Base-by-base conservation (phyloP, 1,284 basidiomycete genomes). In the Boletellus dicymbophilus region DNA sequence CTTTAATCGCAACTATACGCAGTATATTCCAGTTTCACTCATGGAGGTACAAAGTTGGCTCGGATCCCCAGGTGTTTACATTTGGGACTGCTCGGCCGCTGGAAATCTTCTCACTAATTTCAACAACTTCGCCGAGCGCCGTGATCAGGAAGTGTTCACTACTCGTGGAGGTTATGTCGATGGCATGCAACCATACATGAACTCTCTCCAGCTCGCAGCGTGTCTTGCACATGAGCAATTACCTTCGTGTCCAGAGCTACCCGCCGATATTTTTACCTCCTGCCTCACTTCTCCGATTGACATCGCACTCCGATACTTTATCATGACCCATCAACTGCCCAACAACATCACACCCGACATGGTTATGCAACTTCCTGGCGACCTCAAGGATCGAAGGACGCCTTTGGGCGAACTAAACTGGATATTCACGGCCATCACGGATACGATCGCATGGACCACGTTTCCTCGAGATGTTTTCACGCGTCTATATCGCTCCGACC, bases 381-480 rank as follows among this genome's bases (percentile, higher is more conserved):
- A 98, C 62, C 80, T 99, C 53, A 98, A 98, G 70, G 96, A 99
- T 65, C 82, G 96, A 28, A 82, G 95, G 22, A 98, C 97, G 4
- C 96, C 96, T 1, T 78, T 99, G 2, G 96, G 96, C 46, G 96
- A 99, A 71, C 83, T 99, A 25, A 98, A 98, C 70, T 99, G 97
- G 96, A 98, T 99, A 60, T 98, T 99, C 72, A 98, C 94, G 3
- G 94, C 96, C 36, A 94, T 99, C 56, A 99, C 96, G 16, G 96
- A 99, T 71, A 98, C 96, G 9, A 98, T 99, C 56, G 97, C 97
- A 13, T 99, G 97, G 96, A 95, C 95, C 12, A 93, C 94, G 0
- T 95, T 99, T 64, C 91, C 95, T 20, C 83, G 90, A 44, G 93
- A 96, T 45, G 84, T 95, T 12, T 99, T 99, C 72, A 95, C 94